Evolutionary conservation across 1,284 basidiomycete genomes (phyloP).

Genomic region (Puccinia novopanici): DNA sequence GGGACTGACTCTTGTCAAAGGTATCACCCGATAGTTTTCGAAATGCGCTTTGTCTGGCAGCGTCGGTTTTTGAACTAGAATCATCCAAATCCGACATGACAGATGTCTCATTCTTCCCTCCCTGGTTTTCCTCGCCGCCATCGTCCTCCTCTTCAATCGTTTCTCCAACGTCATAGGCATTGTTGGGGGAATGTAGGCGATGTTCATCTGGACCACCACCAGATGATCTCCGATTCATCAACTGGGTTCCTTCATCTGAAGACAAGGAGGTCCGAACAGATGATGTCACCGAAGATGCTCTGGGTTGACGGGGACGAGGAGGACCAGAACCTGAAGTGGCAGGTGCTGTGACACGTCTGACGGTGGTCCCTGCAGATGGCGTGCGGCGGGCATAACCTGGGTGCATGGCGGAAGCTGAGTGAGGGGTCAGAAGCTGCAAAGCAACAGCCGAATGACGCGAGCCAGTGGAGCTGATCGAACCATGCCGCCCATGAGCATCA

Average conservation of each 20-base stretch:
- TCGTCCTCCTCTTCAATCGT: conserved; percentile 51
- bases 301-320: conserved; percentile 15
- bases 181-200: conserved; percentile 46
- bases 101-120: not conserved
- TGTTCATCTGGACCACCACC: conserved; percentile 23
- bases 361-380: conserved; percentile 36
- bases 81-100: not conserved
- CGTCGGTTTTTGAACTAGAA: not conserved
- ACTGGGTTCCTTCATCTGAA: conserved; percentile 35
- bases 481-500: conserved; percentile 31
- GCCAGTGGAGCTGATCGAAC: conserved; percentile 38
- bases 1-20: not conserved
- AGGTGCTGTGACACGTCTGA: conserved; percentile 36
- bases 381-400: conserved; percentile 40
- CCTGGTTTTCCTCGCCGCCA: conserved; percentile 19
- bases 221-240: conserved; percentile 10
- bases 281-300: conserved; percentile 24
- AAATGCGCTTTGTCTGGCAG: conserved; percentile 34
- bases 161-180: conserved; percentile 45
- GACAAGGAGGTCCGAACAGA: conserved; percentile 47
- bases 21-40: conserved; percentile 45
- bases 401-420: conserved; percentile 7
- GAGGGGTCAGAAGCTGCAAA: conserved; percentile 28
- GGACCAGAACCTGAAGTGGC: not conserved
- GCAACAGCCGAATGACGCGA: conserved; percentile 26